Evolutionary conservation across 2,329 filamentous ascomycete species (phyloP).

Genomic region (Monosporascus sp.): DNA sequence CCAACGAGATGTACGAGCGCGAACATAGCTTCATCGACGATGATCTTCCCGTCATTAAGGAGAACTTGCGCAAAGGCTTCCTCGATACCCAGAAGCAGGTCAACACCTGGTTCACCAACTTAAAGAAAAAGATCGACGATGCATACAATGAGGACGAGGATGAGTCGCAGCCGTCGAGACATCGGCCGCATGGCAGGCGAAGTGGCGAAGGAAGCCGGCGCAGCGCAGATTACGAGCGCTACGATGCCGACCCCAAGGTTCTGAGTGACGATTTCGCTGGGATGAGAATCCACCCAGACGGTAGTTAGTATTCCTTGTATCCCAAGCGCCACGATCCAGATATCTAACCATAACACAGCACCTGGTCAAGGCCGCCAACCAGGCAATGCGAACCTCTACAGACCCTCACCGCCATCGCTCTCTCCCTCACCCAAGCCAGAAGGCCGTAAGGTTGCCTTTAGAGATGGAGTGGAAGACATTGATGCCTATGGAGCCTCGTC

Average conservation of each 20-base stretch:
- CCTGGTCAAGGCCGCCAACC: constrained; percentile 40
- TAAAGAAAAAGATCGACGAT: constrained; percentile 92
- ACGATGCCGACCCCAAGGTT: constrained; percentile 90
- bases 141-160: constrained; percentile 70
- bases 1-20: constrained; percentile 55
- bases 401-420: constrained; percentile 40
- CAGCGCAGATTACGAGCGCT: constrained; percentile 84
- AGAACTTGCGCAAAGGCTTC: constrained; percentile 93
- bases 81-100: constrained; percentile 88
- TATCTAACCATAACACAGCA: constrained; percentile 39
- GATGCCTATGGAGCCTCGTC: constrained; percentile 66
- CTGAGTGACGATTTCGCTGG: constrained; percentile 83
- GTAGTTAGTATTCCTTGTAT: constrained; percentile 42
- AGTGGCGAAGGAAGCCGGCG: constrained; percentile 59
- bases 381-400: constrained; percentile 73
- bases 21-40: constrained; percentile 95
- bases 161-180: constrained; percentile 33
- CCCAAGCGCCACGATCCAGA: constrained; percentile 27
- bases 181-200: constrained; percentile 32
- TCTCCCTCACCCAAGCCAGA: constrained; percentile 47
- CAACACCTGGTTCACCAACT: constrained; percentile 83
- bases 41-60: constrained; percentile 85
- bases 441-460: constrained; percentile 51
- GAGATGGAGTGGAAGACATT: constrained; percentile 70
- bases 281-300: constrained; percentile 57